Conservation (phyloP, 345 rosid genomes). For the Syzygium aqueum region DNA sequence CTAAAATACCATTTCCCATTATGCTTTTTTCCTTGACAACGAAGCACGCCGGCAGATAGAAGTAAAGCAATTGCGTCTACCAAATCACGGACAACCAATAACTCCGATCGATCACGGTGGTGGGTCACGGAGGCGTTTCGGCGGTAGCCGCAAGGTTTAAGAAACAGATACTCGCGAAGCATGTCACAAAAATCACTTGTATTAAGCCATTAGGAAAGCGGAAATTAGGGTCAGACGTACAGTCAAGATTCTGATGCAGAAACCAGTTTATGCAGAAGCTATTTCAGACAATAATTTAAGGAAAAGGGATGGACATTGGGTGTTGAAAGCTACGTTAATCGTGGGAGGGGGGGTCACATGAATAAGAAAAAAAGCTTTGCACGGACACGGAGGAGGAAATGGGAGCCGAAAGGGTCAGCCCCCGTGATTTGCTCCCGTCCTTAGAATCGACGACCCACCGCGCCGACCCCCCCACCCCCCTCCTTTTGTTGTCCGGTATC, state of each 20-base stretch:
- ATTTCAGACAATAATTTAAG: background rate
- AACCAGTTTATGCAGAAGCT: background rate
- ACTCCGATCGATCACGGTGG: background rate
- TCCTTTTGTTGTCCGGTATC: background rate
- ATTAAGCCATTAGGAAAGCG: background rate
- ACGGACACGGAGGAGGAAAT: background rate
- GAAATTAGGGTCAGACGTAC: background rate
- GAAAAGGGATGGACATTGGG: background rate
- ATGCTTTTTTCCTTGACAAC: background rate
- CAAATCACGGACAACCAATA: background rate
- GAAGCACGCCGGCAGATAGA: background rate
- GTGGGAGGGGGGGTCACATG: background rate
- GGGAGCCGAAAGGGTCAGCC: constrained; percentile 2
- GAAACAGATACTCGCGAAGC: background rate
- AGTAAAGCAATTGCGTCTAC: too few relatives aligned
- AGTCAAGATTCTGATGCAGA: background rate
- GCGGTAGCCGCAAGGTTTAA: background rate
- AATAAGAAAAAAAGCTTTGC: background rate
- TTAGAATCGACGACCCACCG: background rate
- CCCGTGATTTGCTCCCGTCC: constrained; percentile 32
- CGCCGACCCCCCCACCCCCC: background rate
- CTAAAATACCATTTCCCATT: background rate
- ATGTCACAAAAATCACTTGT: background rate
- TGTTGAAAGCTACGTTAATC: background rate
- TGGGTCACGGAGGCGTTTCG: background rate